A percentile compares a stretch with the other conserved stretches of the same genome.
These are phyloP conservation scores for Globisporangium lucens DNA, from an alignment of 352 stramenopile species.

Conservation along the genomic window DNA sequence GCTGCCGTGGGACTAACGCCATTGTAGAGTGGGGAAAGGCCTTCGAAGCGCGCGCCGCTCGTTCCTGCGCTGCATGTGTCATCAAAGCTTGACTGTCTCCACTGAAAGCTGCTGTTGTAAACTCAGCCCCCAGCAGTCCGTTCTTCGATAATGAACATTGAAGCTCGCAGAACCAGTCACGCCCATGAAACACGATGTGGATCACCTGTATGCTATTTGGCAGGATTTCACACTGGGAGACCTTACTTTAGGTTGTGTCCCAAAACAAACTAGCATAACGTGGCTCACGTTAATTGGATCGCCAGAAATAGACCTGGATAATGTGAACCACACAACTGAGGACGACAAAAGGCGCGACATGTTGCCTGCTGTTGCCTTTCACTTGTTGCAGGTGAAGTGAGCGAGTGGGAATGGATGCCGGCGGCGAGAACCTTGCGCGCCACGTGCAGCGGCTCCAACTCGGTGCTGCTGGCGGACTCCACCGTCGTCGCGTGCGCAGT, in stretches of 20 bases:
- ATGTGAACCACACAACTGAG: background rate
- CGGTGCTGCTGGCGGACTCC: conserved; percentile 18
- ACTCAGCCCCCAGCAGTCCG: background rate
- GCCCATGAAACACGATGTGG: background rate
- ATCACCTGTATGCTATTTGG: conserved; percentile 1
- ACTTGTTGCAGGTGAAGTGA: background rate
- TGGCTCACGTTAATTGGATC: background rate
- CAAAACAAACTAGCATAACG: background rate
- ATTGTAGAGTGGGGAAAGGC: background rate
- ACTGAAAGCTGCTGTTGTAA: background rate
- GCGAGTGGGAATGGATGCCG: conserved; percentile 4
- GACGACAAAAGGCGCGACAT: background rate
- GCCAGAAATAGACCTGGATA: background rate
- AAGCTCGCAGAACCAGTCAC: conserved; percentile 1
- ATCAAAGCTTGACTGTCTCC: background rate
- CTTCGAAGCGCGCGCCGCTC: background rate
- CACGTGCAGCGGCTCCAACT: conserved; percentile 42
- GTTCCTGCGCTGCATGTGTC: background rate
- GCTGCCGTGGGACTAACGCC: background rate
- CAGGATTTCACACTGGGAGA: background rate
- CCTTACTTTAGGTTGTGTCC: background rate
- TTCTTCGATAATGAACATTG: conserved; percentile 2
- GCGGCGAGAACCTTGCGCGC: conserved; percentile 24
- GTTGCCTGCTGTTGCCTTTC: conserved; percentile 2
- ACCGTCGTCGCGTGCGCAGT: conserved; percentile 14